A percentile compares a stretch with the other conserved stretches of the same genome.
These are phyloP conservation scores for Coelastrella sp. DNA, from an alignment of 139 green algal species.

Conservation along the genomic window DNA sequence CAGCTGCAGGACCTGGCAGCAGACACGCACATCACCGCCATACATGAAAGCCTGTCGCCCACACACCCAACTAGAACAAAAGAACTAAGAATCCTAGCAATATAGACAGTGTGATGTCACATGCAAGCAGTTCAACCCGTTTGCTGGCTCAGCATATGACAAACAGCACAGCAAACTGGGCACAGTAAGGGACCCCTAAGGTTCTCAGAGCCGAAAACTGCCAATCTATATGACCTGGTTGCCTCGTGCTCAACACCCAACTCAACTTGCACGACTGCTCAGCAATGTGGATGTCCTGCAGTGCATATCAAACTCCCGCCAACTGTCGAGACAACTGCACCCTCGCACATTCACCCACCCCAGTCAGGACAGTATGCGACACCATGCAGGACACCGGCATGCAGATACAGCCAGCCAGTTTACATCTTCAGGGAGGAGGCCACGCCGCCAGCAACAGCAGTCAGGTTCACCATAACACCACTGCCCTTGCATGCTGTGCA, in stretches of 20 bases:
- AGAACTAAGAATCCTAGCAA: too few species aligned
- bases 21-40: too few species aligned
- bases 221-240: neutral
- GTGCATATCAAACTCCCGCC: too few species aligned
- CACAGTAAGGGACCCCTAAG: neutral
- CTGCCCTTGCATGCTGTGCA: constrained; percentile 34
- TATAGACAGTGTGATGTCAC: neutral
- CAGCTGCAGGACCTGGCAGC: too few species aligned
- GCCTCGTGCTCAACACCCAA: neutral
- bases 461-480: neutral
- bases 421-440: neutral
- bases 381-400: neutral
- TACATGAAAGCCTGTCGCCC: too few species aligned
- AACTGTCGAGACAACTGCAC: too few species aligned
- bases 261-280: neutral
- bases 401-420: neutral
- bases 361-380: too few species aligned
- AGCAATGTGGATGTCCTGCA: too few species aligned
- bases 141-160: neutral
- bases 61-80: too few species aligned
- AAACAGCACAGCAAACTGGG: neutral
- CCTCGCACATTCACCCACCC: too few species aligned
- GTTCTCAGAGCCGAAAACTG: neutral
- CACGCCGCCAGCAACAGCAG: neutral
- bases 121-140: neutral